A percentile compares a stretch with the other conserved stretches of the same genome.
phyloP scores from a whole-genome alignment of 2,329 filamentous ascomycete species.

The Apiospora saccharicola region DNA sequence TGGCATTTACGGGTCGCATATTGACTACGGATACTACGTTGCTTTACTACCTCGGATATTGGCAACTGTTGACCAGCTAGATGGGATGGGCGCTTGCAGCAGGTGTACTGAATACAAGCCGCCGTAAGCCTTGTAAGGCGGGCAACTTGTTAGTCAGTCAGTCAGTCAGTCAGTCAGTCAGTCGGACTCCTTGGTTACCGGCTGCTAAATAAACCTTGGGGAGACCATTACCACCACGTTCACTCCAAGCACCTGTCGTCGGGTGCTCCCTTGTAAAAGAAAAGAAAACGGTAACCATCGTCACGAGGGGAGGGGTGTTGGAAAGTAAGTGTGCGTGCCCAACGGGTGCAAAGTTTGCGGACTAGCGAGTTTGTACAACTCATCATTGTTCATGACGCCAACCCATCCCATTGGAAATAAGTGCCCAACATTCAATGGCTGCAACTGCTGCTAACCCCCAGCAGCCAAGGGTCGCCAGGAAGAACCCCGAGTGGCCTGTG shows the following conservation, averaged over 20 bases:
- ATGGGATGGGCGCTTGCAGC: not conserved
- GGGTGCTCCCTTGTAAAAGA: not conserved
- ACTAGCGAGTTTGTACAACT: conserved; percentile 18
- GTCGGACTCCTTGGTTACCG: too few species aligned
- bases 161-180: not conserved
- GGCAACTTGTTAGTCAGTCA: not conserved
- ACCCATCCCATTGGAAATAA: not conserved
- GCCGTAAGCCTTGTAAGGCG: not conserved
- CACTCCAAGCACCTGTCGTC: not conserved
- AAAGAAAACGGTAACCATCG: not conserved
- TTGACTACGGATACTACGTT: not conserved
- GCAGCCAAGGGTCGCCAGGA: not conserved
- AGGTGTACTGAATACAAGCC: not conserved
- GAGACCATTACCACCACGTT: not conserved
- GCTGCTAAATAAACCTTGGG: not conserved
- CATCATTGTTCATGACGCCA: conserved; percentile 15
- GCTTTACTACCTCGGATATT: not conserved
- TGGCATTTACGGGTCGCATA: too few species aligned
- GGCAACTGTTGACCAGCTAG: too few species aligned
- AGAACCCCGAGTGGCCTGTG: not conserved
- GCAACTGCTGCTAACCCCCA: not conserved
- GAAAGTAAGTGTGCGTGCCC: conserved; percentile 18
- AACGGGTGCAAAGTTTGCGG: conserved; percentile 12
- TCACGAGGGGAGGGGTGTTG: conserved; percentile 7
- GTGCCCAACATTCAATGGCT: not conserved